These are phyloP conservation scores for Spathaspora sp. DNA, from an alignment of 1,139 yeast genomes.

Conservation along the genomic window DNA sequence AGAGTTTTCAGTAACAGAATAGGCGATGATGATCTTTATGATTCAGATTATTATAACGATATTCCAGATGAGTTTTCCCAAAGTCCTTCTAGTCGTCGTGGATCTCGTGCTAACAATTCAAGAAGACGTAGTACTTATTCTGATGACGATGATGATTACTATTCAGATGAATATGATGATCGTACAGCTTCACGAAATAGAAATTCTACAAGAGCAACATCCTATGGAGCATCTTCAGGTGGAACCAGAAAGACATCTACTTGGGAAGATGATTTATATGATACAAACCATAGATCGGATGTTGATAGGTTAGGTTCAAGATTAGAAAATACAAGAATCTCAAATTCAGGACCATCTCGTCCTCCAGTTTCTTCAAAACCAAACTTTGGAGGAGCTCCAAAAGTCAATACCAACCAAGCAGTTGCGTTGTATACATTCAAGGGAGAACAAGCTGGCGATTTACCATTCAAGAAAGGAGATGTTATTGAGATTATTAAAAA, in stretches of 20 bases:
- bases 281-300: constrained; percentile 39
- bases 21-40: constrained; percentile 53
- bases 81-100: constrained; percentile 34
- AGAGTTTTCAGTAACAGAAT: constrained; percentile 72
- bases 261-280: constrained; percentile 89
- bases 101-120: constrained; percentile 26
- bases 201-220: constrained; percentile 20
- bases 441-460: constrained; percentile 90
- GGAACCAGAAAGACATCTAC: constrained; percentile 13
- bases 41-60: constrained; percentile 66
- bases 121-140: constrained; percentile 34
- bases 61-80: constrained; percentile 68
- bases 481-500: constrained; percentile 85
- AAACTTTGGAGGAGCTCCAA: constrained; percentile 41
- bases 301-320: constrained; percentile 36
- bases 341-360: constrained; percentile 33
- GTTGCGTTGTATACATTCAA: constrained; percentile 85
- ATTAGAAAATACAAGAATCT: constrained; percentile 31
- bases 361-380: constrained; percentile 54
- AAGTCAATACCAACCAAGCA: constrained; percentile 67
- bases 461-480: constrained; percentile 92
- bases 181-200: constrained; percentile 25
- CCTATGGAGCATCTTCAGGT: constrained; percentile 9
- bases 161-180: constrained; percentile 37
- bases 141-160: constrained; percentile 39